Conservation (phyloP, 768 basidiomycete genomes). For the Hirschioporus abietinus region DNA sequence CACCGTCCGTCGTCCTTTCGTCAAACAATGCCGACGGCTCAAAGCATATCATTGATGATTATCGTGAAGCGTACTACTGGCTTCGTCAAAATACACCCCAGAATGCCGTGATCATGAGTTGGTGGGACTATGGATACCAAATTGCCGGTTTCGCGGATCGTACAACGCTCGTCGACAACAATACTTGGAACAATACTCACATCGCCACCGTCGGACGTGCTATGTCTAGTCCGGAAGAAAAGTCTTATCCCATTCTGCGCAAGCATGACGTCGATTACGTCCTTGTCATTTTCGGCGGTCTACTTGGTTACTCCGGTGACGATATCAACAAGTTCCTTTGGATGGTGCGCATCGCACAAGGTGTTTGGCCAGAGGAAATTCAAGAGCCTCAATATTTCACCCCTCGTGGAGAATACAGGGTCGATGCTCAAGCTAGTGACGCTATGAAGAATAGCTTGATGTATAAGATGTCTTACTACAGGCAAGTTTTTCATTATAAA, state of each 20-base stretch:
- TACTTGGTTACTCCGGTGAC: slow-evolving; percentile 96
- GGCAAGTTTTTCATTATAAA: slow-evolving; percentile 36
- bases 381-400: slow-evolving; percentile 95
- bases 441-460: slow-evolving; percentile 95
- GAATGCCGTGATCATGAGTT: slow-evolving; percentile 93
- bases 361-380: slow-evolving; percentile 97
- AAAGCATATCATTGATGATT: slow-evolving; percentile 96
- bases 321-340: slow-evolving; percentile 99
- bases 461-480: slow-evolving; percentile 99
- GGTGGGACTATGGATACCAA: slow-evolving; percentile 99
- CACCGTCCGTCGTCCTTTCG: slow-evolving; percentile 92
- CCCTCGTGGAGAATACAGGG: slow-evolving; percentile 83
- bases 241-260: slow-evolving; percentile 93
- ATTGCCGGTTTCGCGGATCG: slow-evolving; percentile 99
- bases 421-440: slow-evolving; percentile 79
- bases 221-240: slow-evolving; percentile 91
- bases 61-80: slow-evolving; percentile 99
- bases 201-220: slow-evolving; percentile 99
- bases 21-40: slow-evolving; percentile 76
- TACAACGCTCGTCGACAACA: slow-evolving; percentile 95
- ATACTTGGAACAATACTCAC: slow-evolving; percentile 99
- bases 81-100: slow-evolving; percentile 90
- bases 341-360: slow-evolving; percentile 95
- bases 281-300: slow-evolving; percentile 93
- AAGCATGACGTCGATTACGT: slow-evolving; percentile 98